Percentiles rank a stretch among this genome's conserved stretches.
Evolutionary conservation across 2,329 filamentous ascomycete genomes (phyloP).

Genomic region (Knufia petricola): DNA sequence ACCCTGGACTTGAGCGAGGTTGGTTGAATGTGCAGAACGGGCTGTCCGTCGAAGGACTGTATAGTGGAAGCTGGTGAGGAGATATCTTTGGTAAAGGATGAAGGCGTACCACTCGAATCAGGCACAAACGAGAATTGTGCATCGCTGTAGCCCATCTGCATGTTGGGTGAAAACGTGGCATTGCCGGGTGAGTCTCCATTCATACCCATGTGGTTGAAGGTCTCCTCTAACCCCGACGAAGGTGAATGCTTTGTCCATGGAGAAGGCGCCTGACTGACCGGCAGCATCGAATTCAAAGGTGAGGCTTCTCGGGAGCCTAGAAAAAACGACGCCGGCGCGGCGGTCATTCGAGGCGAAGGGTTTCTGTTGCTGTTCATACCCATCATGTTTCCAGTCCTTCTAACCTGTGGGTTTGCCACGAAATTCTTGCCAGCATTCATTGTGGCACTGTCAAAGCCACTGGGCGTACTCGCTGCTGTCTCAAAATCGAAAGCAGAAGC

Average conservation of each 20-base stretch:
- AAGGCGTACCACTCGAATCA: conserved; percentile 31
- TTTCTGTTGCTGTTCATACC: conserved; percentile 15
- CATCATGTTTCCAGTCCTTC: conserved; percentile 10
- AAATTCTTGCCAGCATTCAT: conserved; percentile 21
- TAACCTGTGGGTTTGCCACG: conserved; percentile 10
- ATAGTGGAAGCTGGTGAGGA: conserved; percentile 22
- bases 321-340: conserved; percentile 26
- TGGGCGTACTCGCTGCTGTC: conserved; percentile 39
- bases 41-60: conserved; percentile 23
- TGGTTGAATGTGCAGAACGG: conserved; percentile 51
- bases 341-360: conserved; percentile 21
- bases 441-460: conserved; percentile 29
- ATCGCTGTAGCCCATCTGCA: conserved; percentile 27
- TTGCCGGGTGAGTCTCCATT: conserved; percentile 35
- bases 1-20: conserved; percentile 78
- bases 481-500: conserved; percentile 41
- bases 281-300: conserved; percentile 27
- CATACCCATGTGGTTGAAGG: conserved; percentile 37
- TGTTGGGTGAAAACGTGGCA: conserved; percentile 29
- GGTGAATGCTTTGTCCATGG: conserved; percentile 35
- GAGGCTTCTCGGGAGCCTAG: conserved; percentile 30
- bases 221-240: conserved; percentile 36
- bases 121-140: conserved; percentile 32
- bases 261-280: conserved; percentile 27
- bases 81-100: conserved; percentile 21